phyloP scores from a whole-genome alignment of 805 yeast genomes.

The Wickerhamiella brachini region DNA sequence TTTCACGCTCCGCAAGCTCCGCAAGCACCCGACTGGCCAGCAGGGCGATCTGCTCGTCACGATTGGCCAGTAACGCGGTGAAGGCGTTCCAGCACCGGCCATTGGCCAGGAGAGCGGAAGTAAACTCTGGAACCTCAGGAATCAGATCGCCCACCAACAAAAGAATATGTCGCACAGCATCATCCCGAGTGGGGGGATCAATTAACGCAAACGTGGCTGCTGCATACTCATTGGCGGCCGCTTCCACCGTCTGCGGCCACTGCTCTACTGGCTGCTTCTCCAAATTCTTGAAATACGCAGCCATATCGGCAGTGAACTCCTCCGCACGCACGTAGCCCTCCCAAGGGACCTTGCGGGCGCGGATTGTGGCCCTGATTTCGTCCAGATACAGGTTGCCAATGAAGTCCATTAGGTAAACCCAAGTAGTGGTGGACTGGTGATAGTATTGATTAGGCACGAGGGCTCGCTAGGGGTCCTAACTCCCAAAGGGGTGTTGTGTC shows the following conservation, averaged over 20 bases:
- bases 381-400: slow-evolving; percentile 21
- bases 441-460: not conserved
- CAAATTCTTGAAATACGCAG: slow-evolving; percentile 40
- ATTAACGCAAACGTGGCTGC: slow-evolving; percentile 41
- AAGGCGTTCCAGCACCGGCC: slow-evolving; percentile 33
- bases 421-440: not conserved
- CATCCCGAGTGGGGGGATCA: slow-evolving; percentile 41
- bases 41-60: slow-evolving; percentile 44
- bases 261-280: slow-evolving; percentile 31
- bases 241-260: slow-evolving; percentile 20
- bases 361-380: slow-evolving; percentile 37
- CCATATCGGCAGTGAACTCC: slow-evolving; percentile 53
- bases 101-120: slow-evolving; percentile 29
- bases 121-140: slow-evolving; percentile 18
- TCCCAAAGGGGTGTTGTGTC: too few relatives aligned
- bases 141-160: slow-evolving; percentile 47
- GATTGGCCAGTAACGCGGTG: slow-evolving; percentile 32
- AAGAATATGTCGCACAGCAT: slow-evolving; percentile 49
- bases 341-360: slow-evolving; percentile 83
- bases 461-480: too few relatives aligned
- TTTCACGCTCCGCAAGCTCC: slow-evolving; percentile 28
- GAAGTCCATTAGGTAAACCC: slow-evolving; percentile 1
- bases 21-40: slow-evolving; percentile 43
- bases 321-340: slow-evolving; percentile 72
- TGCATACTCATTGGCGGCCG: slow-evolving; percentile 39